Evolutionary conservation across 176 grass and related monocot genomes (phyloP).

Genomic region (Aegilops umbellulata): DNA sequence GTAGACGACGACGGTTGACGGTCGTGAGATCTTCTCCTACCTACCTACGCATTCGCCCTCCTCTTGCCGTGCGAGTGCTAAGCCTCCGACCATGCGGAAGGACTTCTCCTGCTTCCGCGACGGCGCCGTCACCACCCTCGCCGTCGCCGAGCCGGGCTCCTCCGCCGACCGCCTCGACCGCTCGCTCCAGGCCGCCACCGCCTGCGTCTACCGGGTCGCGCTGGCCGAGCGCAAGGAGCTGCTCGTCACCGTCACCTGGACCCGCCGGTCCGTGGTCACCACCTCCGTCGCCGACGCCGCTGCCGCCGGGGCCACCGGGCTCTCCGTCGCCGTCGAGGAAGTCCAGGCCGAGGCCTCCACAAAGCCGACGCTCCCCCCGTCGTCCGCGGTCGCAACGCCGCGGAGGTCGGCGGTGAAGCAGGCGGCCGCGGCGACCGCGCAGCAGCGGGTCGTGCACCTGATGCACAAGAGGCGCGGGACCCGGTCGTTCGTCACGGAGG

Average conservation of each 20-base stretch:
- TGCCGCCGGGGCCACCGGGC: slow-evolving; percentile 19
- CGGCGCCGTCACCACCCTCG: slow-evolving; percentile 36
- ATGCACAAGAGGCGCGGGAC: slow-evolving; percentile 60
- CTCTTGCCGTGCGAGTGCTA: too few species aligned
- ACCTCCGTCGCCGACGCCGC: background rate
- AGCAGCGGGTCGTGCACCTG: background rate
- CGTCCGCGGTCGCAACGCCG: background rate
- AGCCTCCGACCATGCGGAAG: slow-evolving; percentile 29
- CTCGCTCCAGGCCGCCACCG: slow-evolving; percentile 44
- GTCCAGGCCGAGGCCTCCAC: background rate
- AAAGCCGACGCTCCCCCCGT: background rate
- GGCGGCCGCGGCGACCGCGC: background rate
- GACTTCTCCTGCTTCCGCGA: slow-evolving; percentile 86
- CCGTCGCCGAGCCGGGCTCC: background rate
- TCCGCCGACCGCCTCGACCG: slow-evolving; percentile 39
- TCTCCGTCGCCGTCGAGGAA: slow-evolving; percentile 31
- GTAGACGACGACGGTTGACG: background rate
- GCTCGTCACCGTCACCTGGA: slow-evolving; percentile 61
- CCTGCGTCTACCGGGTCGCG: slow-evolving; percentile 34
- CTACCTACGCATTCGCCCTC: background rate
- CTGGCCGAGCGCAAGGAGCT: slow-evolving; percentile 52
- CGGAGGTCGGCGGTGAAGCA: slow-evolving; percentile 11
- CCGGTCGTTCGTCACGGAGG: slow-evolving; percentile 54
- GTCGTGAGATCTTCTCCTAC: background rate
- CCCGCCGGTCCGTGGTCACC: slow-evolving; percentile 16